Evolutionary conservation across 2,329 filamentous ascomycete genomes (phyloP).

Genomic region (Botryosphaeria agaves): DNA sequence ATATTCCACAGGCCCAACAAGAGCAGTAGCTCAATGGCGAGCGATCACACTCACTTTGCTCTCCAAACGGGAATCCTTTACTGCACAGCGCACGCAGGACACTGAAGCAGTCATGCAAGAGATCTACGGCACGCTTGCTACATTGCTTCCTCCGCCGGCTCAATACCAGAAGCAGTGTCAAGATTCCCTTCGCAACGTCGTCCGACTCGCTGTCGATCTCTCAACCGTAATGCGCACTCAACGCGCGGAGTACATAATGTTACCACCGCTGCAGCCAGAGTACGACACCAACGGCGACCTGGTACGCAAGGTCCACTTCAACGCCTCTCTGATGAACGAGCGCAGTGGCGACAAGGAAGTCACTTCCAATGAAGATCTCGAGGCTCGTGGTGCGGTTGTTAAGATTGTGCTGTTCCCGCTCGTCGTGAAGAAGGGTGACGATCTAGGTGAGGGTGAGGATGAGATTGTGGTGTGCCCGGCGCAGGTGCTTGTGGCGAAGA

Average conservation of each 20-base stretch:
- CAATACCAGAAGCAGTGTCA: conserved; percentile 67
- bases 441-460: conserved; percentile 71
- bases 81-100: conserved; percentile 67
- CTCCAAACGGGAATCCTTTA: conserved; percentile 63
- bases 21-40: conserved; percentile 93
- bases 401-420: conserved; percentile 90
- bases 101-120: conserved; percentile 92
- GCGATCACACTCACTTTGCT: conserved; percentile 86
- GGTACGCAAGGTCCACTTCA: conserved; percentile 75
- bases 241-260: conserved; percentile 95
- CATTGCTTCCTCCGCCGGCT: conserved; percentile 71
- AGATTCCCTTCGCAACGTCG: conserved; percentile 69
- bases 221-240: conserved; percentile 96
- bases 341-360: conserved; percentile 45
- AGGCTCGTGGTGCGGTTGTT: conserved; percentile 59
- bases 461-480: conserved; percentile 93
- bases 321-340: conserved; percentile 88
- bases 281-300: conserved; percentile 90
- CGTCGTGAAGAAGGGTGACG: conserved; percentile 90
- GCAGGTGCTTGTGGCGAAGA: conserved; percentile 63
- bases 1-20: conserved; percentile 38
- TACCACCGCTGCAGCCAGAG: conserved; percentile 83
- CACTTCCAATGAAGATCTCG: conserved; percentile 61
- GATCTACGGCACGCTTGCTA: conserved; percentile 67
- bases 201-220: conserved; percentile 74